These are phyloP conservation scores for Cladosporium sp. DNA, from an alignment of 2,329 filamentous ascomycete species.

Conservation along the genomic window DNA sequence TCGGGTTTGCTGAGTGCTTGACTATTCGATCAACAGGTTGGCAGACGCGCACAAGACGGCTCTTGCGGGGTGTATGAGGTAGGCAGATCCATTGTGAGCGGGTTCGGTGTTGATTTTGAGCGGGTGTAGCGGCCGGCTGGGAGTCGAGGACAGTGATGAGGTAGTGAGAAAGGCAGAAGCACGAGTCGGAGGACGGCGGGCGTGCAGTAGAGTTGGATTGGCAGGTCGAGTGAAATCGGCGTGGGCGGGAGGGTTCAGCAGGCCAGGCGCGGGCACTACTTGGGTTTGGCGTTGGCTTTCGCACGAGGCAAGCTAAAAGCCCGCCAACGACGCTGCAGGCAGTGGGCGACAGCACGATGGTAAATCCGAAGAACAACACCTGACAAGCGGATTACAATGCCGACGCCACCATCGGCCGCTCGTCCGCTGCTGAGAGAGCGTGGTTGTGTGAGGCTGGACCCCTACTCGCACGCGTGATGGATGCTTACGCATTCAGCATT, in stretches of 20 bases:
- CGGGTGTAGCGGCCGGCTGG: not conserved
- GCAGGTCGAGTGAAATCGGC: not conserved
- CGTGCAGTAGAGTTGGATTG: not conserved
- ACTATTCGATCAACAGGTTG: not conserved
- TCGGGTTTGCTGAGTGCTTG: not conserved
- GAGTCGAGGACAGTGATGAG: not conserved
- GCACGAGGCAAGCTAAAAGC: conserved; percentile 5
- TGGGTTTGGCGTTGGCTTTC: not conserved
- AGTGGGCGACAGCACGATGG: not conserved
- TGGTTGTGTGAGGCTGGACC: not conserved
- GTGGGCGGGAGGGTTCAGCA: not conserved
- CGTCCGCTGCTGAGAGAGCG: not conserved
- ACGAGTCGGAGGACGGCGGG: conserved; percentile 1
- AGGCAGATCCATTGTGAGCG: conserved; percentile 6
- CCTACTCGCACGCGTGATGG: too few species aligned
- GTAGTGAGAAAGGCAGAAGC: not conserved
- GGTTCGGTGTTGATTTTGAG: not conserved
- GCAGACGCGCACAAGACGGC: conserved; percentile 11
- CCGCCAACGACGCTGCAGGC: not conserved
- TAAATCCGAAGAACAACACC: not conserved
- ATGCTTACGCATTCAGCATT: too few species aligned
- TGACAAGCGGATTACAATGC: not conserved
- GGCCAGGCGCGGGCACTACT: not conserved
- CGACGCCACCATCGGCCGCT: not conserved
- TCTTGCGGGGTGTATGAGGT: conserved; percentile 3